phyloP scores from a whole-genome alignment of 192 early-diverging fungal species.

The Pilaira anomala region DNA sequence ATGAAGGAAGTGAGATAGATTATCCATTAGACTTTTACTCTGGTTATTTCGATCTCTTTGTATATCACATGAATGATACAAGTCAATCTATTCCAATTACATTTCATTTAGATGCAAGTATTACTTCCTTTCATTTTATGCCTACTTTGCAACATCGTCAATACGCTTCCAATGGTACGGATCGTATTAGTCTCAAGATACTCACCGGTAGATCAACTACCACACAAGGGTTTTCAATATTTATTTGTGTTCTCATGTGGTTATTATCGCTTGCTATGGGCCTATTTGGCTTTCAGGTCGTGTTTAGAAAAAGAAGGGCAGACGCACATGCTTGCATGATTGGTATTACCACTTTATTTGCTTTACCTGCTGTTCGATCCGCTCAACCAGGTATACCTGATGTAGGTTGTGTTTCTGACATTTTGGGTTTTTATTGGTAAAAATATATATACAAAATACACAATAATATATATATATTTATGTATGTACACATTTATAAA shows the following conservation, averaged over 20 bases:
- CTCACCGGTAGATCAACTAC: conserved; percentile 42
- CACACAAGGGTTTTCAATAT: conserved; percentile 46
- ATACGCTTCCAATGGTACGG: conserved; percentile 6
- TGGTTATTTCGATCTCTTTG: conserved; percentile 44
- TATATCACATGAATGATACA: conserved; percentile 35
- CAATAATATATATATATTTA: background rate
- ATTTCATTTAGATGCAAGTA: conserved; percentile 40
- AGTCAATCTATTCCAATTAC: conserved; percentile 41
- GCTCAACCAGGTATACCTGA: conserved; percentile 45
- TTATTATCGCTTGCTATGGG: conserved; percentile 40
- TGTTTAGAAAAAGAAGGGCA: conserved; percentile 34
- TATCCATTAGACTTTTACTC: conserved; percentile 49
- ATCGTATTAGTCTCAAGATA: conserved; percentile 41
- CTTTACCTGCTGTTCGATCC: conserved; percentile 34
- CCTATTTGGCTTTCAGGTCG: conserved; percentile 45
- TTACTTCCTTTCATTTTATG: conserved; percentile 43
- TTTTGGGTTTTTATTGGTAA: conserved; percentile 48
- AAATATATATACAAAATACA: background rate
- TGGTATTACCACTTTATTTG: conserved; percentile 46
- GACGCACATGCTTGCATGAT: conserved; percentile 44
- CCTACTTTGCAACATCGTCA: conserved; percentile 25
- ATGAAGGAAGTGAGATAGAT: conserved; percentile 35
- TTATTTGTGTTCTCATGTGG: conserved; percentile 52
- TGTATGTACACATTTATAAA: background rate
- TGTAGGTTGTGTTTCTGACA: conserved; percentile 47